Evolutionary conservation across 225 moss, liverwort and hornwort species (phyloP), one percentile per base, ranked within the genome.

Genomic region (Pseudisothecium myosuroides): DNA sequence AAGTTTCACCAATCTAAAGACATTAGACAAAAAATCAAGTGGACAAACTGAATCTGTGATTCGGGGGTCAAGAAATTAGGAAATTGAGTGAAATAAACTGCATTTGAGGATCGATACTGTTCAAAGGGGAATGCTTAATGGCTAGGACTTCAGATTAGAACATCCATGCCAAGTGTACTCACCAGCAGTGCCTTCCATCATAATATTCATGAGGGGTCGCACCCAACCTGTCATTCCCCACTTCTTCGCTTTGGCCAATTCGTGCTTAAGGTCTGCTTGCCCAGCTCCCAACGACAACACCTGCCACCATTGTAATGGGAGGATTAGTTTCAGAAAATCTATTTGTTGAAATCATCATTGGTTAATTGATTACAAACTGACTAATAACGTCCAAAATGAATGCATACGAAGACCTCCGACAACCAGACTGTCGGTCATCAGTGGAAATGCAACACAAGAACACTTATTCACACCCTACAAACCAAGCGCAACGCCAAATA

Each of bases 111-210:
- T 41, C 19, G 36, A 31, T 47, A 49, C 32, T 76, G 79, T 80
- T 66, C 63, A 78, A 31, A 39, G 41, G 43, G 29, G 12, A 34
- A 79, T 83, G 54, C 63, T 83, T 71, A 62, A 84, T 52, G 79
- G 26, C 50, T 68, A 76, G 23, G 52, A 66, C 34, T 66, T 19
- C 60, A 39, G n/a, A 63, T 72, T 50, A n/a, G 50, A 72, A 83
- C 49, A 59, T 73, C 45, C 76, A 37, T 74, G 74, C 36, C 60
- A 64, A 62, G 45, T 43, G 59, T 85, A 55, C 90, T 80, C 92
- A 98, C 98, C 98, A 89, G 98, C 90, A 64, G 98, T 96, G 71
- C 98, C 98, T 56, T 96, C 96, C 98, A 98, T 98, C 98, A 98
- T 96, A 52, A 98, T 98, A 86, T 96, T 96, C 89, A 97, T 93